phyloP scores from a whole-genome alignment of 2,329 filamentous ascomycete species.

The Fusarium sp. region DNA sequence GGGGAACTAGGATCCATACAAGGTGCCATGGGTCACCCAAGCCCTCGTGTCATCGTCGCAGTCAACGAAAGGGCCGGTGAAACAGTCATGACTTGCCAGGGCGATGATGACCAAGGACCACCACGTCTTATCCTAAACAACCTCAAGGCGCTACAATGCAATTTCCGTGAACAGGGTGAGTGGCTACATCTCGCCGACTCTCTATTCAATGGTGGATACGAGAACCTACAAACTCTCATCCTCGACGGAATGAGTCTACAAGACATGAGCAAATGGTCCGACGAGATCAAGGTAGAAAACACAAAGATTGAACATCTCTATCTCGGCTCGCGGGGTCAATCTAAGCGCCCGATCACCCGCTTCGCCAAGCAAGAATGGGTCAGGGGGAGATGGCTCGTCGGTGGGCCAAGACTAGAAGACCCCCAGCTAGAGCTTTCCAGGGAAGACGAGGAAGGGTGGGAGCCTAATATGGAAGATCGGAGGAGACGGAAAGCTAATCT shows the following conservation, averaged over 20 bases:
- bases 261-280: neutral
- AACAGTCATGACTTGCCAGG: neutral
- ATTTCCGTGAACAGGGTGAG: neutral
- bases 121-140: neutral
- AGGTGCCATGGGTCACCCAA: neutral
- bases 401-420: neutral
- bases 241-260: conserved; percentile 6
- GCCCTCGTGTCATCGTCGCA: neutral
- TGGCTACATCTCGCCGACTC: neutral
- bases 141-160: neutral
- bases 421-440: neutral
- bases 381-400: neutral
- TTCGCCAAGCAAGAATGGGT: conserved; percentile 13
- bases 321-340: neutral
- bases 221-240: neutral
- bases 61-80: neutral
- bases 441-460: neutral
- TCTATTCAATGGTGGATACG: neutral
- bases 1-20: neutral
- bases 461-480: neutral
- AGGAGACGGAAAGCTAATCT: neutral
- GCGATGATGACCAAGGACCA: neutral
- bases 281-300: neutral
- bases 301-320: conserved; percentile 14
- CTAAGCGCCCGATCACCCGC: neutral